Percentiles rank a stretch among this genome's conserved stretches.
Evolutionary conservation across 139 green algal species (phyloP).

Genomic region (Picochlorum sp.): DNA sequence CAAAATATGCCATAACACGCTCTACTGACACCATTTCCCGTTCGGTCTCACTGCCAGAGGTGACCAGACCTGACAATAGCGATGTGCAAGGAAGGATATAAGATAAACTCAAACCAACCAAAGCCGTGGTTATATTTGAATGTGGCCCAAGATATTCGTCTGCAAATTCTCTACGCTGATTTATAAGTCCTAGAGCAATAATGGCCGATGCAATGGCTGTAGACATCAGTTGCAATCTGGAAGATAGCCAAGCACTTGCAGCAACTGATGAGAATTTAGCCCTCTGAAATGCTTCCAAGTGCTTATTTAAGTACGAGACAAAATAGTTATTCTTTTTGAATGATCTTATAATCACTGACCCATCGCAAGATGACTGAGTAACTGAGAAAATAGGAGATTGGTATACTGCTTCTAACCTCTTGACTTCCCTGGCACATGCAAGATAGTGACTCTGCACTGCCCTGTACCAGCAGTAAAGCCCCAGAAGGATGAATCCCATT

Average conservation of each 20-base stretch:
- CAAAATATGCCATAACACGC: conserved; percentile 28
- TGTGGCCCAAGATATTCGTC: neutral
- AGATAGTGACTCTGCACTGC: conserved; percentile 56
- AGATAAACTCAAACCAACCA: conserved; percentile 61
- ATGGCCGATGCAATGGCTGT: conserved; percentile 50
- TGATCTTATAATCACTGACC: conserved; percentile 41
- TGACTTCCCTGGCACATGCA: conserved; percentile 50
- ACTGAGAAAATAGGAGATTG: conserved; percentile 59
- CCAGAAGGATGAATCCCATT: conserved; percentile 48
- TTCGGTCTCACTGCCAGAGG: conserved; percentile 59
- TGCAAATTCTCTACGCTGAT: conserved; percentile 3
- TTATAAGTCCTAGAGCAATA: conserved; percentile 32
- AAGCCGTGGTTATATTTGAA: conserved; percentile 12
- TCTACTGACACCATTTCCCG: conserved; percentile 82
- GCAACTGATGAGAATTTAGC: conserved; percentile 23
- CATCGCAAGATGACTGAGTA: conserved; percentile 47
- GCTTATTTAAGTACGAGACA: conserved; percentile 7
- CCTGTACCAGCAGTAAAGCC: conserved; percentile 43
- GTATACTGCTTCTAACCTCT: conserved; percentile 53
- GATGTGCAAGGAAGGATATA: conserved; percentile 73
- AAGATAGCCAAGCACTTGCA: conserved; percentile 53
- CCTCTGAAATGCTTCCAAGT: conserved; percentile 36
- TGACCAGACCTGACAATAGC: conserved; percentile 67
- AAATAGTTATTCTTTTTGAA: conserved; percentile 42
- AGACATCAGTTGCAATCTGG: conserved; percentile 76